Base-by-base conservation (phyloP, 2,329 filamentous ascomycete genomes). In the Hypocreales sp. region DNA sequence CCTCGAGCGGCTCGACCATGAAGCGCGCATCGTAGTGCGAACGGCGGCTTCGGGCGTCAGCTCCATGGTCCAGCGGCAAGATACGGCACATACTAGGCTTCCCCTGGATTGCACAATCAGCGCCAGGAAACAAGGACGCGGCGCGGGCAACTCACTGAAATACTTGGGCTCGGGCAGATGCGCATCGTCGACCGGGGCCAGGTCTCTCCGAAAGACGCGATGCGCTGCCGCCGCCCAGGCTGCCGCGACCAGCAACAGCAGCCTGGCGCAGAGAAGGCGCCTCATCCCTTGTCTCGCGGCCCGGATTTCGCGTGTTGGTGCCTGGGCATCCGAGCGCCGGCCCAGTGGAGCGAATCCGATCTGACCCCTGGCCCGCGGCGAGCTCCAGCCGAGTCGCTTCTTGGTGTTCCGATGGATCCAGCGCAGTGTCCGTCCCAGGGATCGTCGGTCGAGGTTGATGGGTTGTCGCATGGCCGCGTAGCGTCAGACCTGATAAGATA, bases 21-120 rank as follows among this genome's bases (percentile, higher is more conserved):
- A 60, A 66, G 10, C 55, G 49, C 4, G 28, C 27, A 27, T 58
- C 54, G 34, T 58, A 58, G 30, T 33, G 31, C 7, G 31, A 12
- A 7, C 28, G 6, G 20, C 14, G 11, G 22, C 31, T 30, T 3
- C 4, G 8, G 15, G 10, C 8, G 26, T 24, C 7, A 17, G 26
- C 21, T n/a, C 16, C 10, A 11, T 8, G 5, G 7, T 8, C 8
- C 17, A 7, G 16, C 9, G 7, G 11, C 11, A 8, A n/a, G 7
- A 19, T 10, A 5, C 4, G 15, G 15, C 7, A 25, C 30, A 9
- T 28, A 28, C 30, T 12, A 12, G 8, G 24, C 26, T 16, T 29
- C 30, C 14, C 21, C 30, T 31, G 16, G 1, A n/a, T 5, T 15
- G 10, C 5, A 16, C 7, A 13, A 19, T 31, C 10, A 31, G 26